Conservation (phyloP, 192 early-diverging fungal genomes). For the Entomortierella parvispora region DNA sequence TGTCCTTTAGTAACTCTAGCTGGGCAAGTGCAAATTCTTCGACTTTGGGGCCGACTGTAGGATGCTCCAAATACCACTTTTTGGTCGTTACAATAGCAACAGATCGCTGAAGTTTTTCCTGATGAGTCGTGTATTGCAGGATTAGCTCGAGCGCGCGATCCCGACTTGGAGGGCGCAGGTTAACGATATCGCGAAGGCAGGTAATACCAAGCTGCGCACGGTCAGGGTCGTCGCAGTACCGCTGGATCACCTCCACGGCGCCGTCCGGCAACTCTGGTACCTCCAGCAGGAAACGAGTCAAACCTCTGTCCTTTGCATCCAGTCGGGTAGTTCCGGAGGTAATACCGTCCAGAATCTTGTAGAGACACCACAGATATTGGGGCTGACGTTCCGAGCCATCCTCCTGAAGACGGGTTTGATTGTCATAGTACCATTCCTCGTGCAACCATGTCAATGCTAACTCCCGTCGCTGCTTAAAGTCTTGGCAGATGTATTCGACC, state of each 20-base stretch:
- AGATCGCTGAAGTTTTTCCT: slow-evolving; percentile 51
- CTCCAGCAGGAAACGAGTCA: slow-evolving; percentile 81
- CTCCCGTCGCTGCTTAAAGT: slow-evolving; percentile 75
- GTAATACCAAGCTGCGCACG: slow-evolving; percentile 45
- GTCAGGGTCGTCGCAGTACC: slow-evolving; percentile 72
- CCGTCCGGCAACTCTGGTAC: slow-evolving; percentile 74
- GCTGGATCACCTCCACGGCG: slow-evolving; percentile 69
- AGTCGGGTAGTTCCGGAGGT: slow-evolving; percentile 51
- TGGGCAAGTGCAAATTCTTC: slow-evolving; percentile 37
- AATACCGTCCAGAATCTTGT: slow-evolving; percentile 41
- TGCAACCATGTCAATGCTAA: slow-evolving; percentile 80
- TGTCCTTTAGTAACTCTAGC: slow-evolving; percentile 26
- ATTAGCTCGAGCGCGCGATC: slow-evolving; percentile 28
- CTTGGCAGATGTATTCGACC: slow-evolving; percentile 66
- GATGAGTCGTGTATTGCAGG: slow-evolving; percentile 40
- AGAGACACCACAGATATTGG: slow-evolving; percentile 47
- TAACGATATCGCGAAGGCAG: slow-evolving; percentile 43
- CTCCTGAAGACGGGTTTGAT: slow-evolving; percentile 24
- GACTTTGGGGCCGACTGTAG: slow-evolving; percentile 33
- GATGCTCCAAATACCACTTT: slow-evolving; percentile 50
- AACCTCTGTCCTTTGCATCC: slow-evolving; percentile 73
- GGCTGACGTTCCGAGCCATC: slow-evolving; percentile 34
- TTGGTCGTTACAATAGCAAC: slow-evolving; percentile 56
- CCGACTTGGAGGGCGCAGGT: slow-evolving; percentile 43
- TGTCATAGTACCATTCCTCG: slow-evolving; percentile 69